Base-by-base conservation (phyloP, 805 yeast genomes). In the Wickerhamomyces bisporus region DNA sequence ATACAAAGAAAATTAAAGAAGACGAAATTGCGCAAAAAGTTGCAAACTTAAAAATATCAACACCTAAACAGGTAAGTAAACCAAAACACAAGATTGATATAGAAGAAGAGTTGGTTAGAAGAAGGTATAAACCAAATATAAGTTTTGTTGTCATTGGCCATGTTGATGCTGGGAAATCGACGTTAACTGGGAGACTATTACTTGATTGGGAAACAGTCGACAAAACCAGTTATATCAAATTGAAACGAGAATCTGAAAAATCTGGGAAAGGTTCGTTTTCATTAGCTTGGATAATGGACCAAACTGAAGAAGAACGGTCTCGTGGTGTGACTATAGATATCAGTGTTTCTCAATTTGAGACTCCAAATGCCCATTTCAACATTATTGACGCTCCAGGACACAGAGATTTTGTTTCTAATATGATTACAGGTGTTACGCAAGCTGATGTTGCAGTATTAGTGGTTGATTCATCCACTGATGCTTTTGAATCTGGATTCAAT, bases 121-220 rank as follows among this genome's bases (percentile, higher is more conserved):
- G 96, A 77, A 83, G 85, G 70, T 88, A 78, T 60, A 89, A 89
- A 83, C 71, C 79, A 72, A 96, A 88, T 80, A 83, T 87, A 73
- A 88, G 89, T 87, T 93, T 91, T 77, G 98, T 93, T 71, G 96
- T 91, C 65, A 91, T 91, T 74, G 98, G 98, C 70, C 98, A 91
- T 91, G 98, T 91, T 95, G 98, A 91, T 77, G 91, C 97, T 63
- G 91, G 91, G 70, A 85, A 86, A 75, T 91, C 97, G 48, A 89
- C 98, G 64, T 85, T 96, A 70, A 89, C 98, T 68, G 97, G 97
- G 70, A 96, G 89, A 81, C 81, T 89, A 74, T 82, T 89, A 66
- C 84, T 73, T 83, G 89, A 88, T 87, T 83, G 94, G 73, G 95
- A 96, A 76, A 95, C 89, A 73, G 85, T 86, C 60, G 95, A 88